A percentile compares a stretch with the other conserved stretches of the same genome.
Evolutionary conservation across 441 rosid genomes (phyloP).

Genomic region (Gossypium schwendimanii): DNA sequence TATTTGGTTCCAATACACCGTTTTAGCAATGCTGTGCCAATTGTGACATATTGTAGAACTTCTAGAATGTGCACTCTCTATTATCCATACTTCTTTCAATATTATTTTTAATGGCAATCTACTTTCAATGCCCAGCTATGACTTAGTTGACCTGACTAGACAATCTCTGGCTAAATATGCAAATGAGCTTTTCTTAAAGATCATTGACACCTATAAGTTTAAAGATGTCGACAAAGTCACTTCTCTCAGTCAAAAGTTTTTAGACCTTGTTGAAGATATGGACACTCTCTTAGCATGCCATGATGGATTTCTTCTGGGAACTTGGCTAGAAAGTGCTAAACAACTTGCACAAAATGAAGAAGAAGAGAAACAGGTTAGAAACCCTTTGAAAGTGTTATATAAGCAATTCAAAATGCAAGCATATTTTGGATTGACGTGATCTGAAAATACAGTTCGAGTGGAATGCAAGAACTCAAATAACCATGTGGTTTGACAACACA

Average conservation of each 20-base stretch:
- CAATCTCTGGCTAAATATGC: conserved; percentile 66
- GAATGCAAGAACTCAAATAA: conserved; percentile 75
- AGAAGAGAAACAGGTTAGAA: conserved; percentile 43
- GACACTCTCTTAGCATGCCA: conserved; percentile 49
- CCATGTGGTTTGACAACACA: conserved; percentile 73
- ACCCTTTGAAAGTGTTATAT: neutral
- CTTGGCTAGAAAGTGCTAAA: conserved; percentile 70
- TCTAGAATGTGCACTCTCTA: neutral
- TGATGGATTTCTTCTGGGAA: conserved; percentile 59
- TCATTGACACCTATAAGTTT: conserved; percentile 36
- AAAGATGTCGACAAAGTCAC: conserved; percentile 29
- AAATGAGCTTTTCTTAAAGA: conserved; percentile 45
- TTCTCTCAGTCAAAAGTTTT: conserved; percentile 25
- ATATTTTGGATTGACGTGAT: neutral
- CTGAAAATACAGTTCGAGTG: conserved; percentile 47
- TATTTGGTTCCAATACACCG: neutral
- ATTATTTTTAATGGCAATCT: neutral
- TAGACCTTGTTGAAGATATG: conserved; percentile 52
- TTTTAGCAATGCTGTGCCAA: neutral
- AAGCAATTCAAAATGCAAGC: neutral
- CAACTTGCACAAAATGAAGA: conserved; percentile 39
- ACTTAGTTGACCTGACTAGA: conserved; percentile 58
- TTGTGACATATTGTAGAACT: neutral
- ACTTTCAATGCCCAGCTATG: conserved; percentile 36
- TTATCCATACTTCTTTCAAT: neutral